A percentile compares a stretch with the other conserved stretches of the same genome.
Conservation (phyloP, 2,329 filamentous ascomycete species). For the Dothistroma pini region DNA sequence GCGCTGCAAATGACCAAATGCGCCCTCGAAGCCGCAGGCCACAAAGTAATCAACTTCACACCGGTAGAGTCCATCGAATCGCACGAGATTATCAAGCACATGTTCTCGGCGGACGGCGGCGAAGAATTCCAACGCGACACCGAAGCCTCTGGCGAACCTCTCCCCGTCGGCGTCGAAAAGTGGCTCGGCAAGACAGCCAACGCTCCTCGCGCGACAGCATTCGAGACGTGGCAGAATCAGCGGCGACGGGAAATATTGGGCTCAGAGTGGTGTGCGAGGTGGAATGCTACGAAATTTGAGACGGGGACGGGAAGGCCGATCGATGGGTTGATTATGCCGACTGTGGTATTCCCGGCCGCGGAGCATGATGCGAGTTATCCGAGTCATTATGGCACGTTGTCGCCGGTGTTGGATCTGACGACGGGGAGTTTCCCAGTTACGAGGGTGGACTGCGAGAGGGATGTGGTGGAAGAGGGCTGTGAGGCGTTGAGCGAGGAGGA, state of each 20-base stretch:
- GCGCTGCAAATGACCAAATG: slow-evolving; percentile 9
- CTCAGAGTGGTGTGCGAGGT: slow-evolving; percentile 15
- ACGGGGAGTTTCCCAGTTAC: slow-evolving; percentile 21
- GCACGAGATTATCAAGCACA: slow-evolving; percentile 9
- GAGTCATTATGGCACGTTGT: slow-evolving; percentile 12
- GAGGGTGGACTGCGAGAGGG: slow-evolving; percentile 17
- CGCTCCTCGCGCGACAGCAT: slow-evolving; percentile 10
- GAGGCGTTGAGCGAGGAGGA: slow-evolving; percentile 14
- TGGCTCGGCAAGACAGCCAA: slow-evolving; percentile 15
- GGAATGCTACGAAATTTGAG: slow-evolving; percentile 8
- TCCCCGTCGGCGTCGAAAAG: slow-evolving; percentile 6
- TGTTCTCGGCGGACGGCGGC: slow-evolving; percentile 18
- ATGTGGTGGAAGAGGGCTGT: slow-evolving; percentile 7
- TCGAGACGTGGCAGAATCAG: slow-evolving; percentile 18
- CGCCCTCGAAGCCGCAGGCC: slow-evolving; percentile 14
- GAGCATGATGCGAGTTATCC: slow-evolving; percentile 16
- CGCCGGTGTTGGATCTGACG: slow-evolving; percentile 14
- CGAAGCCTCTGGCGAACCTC: slow-evolving; percentile 13
- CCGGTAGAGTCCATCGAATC: slow-evolving; percentile 15
- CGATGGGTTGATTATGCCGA: slow-evolving; percentile 19
- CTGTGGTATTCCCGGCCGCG: slow-evolving; percentile 14
- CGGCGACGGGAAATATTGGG: slow-evolving; percentile 9
- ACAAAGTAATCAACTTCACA: slow-evolving; percentile 14
- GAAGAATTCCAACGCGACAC: slow-evolving; percentile 18
- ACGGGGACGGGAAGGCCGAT: slow-evolving; percentile 17